Base-by-base conservation (phyloP, 75 land plant genomes). In the Cryptomeria japonica region DNA sequence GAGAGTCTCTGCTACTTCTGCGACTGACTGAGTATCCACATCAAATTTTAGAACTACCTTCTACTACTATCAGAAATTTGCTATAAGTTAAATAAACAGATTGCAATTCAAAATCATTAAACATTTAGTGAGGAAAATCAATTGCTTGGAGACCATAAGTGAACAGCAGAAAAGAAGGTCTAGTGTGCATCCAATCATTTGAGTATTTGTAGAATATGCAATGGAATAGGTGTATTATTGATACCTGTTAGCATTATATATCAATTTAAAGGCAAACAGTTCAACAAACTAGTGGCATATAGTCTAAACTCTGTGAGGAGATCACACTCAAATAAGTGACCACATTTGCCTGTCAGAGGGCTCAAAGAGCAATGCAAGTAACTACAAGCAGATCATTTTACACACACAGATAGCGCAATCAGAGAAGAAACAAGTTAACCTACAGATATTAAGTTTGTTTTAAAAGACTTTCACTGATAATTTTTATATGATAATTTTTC, bases 1-100 rank as follows among this genome's bases (percentile, higher is more conserved):
- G 68, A 98, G 76, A 84, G 94, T 95, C 77, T 98, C 99, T 44
- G 99, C 99, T 84, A 89, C 86, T 87, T 97, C 99, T 84, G 99
- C 96, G 88, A 95, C 92, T 80, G 94, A 90, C 99, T 98, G 94
- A 58, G 87, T 28, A 38, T 46, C 49, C 84, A 82, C 51, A 46
- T 82, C 14, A 46, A 82, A 82, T 22, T 32, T 82, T 46, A 82
- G 84, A 82, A n/a, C 9, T 28, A 44, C n/a, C n/a, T 80, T 80
- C 9, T 41, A 28, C 25, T 3, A 80, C 49, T 42, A 41, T 41
- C 28, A 80, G 47, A 47, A 80, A 25, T 41, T 42, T 47, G 22
- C 0, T 41, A 80, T 25, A 80, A 42, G 25, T 37, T 44, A 80
- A 9, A 19, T 16, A 80, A 80, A 22, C 44, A 11, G 47, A 42